These are phyloP conservation scores for Miscanthus lutarioriparius DNA, from an alignment of 176 grass and related monocot species.

Conservation along the genomic window DNA sequence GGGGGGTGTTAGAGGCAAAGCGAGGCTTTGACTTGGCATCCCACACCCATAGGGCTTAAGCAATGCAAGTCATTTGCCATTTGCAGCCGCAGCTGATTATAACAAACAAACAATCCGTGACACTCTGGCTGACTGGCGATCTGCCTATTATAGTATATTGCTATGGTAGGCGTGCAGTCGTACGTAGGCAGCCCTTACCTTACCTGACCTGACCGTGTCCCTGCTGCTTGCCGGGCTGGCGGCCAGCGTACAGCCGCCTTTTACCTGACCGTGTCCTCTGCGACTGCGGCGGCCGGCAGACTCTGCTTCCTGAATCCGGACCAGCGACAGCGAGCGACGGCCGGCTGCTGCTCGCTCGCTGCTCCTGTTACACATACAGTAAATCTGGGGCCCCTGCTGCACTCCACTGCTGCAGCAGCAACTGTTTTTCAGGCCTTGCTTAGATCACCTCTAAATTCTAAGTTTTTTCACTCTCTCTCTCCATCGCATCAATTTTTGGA, in stretches of 20 bases:
- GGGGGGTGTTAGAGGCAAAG: not conserved
- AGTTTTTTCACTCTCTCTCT: too few relatives aligned
- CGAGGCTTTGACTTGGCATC: constrained; percentile 18
- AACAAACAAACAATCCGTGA: too few relatives aligned
- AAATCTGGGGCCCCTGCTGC: not conserved
- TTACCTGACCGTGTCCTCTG: not conserved
- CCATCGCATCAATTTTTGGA: too few relatives aligned
- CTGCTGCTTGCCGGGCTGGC: not conserved
- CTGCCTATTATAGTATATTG: not conserved
- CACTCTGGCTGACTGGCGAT: not conserved
- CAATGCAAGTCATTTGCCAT: not conserved
- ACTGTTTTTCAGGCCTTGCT: too few relatives aligned
- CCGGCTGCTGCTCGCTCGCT: not conserved
- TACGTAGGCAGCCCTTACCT: too few relatives aligned
- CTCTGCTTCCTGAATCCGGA: not conserved
- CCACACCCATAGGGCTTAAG: not conserved
- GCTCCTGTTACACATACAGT: not conserved
- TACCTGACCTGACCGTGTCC: not conserved
- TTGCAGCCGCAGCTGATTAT: not conserved
- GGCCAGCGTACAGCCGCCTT: not conserved
- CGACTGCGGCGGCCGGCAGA: not conserved
- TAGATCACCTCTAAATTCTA: too few relatives aligned
- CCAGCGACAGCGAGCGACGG: not conserved
- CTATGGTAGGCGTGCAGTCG: too few relatives aligned
- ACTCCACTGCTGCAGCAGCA: not conserved